Base-by-base conservation (phyloP, 441 rosid species). In the Flueggea neowawraea region DNA sequence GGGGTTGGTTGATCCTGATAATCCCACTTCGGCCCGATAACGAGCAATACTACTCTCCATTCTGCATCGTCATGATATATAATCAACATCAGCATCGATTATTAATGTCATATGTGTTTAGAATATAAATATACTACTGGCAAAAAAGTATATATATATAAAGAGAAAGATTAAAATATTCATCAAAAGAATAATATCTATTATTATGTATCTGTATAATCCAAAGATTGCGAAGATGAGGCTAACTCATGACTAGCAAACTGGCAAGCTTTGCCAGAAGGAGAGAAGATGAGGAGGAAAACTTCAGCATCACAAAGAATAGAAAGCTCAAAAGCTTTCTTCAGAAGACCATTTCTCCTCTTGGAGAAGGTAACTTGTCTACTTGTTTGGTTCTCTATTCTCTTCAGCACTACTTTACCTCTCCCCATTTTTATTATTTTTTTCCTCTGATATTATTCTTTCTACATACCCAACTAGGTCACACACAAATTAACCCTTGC, bases 361-460 rank as follows among this genome's bases (percentile, higher is more conserved):
- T 84, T 86, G 0, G 89, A 86, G 80, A 86, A 86, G 55, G 87
- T 82, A 5, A 86, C 87, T 51, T 86, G 92, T 69, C 92, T 75
- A 62, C 63, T 84, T 16, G 83, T 68, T 54, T 82, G 58, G 61
- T 84, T 86, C 67, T 84, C 89, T 61, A 84, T 84, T 72, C 89
- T 78, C 79, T 86, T 82, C 67, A 84, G 69, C 64, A 71, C 81
- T 13, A 82, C 80, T 62, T 83, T 86, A 43, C 91, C 89, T 70
- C 91, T 75, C 56, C 88, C 91, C 91, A 86, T 85, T 12, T 55
- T 3, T 49, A 12, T 28, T 16, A 3, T 53, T 11, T 53, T 47
- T 9, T 47, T 47, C 14, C 4, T 47, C 50, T 1, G 9, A 36
- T 47, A 11, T 9, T 47, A 11, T 10, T 47, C 12, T 47, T 2